Conservation (phyloP, 768 basidiomycete genomes). For the Chalciporus piperatus region DNA sequence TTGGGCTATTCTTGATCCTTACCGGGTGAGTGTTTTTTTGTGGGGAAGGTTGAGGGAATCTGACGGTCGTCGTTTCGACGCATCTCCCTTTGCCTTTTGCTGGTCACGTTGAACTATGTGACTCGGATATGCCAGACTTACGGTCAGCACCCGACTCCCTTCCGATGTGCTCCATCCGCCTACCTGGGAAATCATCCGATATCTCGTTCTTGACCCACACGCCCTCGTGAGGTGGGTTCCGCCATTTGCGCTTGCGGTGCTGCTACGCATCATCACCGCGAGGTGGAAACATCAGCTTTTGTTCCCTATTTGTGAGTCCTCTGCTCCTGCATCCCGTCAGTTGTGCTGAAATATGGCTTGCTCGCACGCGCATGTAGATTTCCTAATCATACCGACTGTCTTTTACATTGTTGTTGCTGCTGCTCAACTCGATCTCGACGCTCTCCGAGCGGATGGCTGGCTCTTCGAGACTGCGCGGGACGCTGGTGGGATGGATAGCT, state of each 20-base stretch:
- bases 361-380: conserved; percentile 46
- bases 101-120: not conserved
- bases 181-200: conserved; percentile 59
- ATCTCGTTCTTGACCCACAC: conserved; percentile 62
- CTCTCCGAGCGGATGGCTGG: conserved; percentile 72
- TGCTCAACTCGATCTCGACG: conserved; percentile 54
- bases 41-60: not conserved
- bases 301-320: conserved; percentile 76
- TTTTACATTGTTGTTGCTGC: conserved; percentile 82
- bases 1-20: conserved; percentile 87
- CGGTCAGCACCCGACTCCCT: conserved; percentile 79
- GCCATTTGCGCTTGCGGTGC: conserved; percentile 71
- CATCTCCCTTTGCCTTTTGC: not conserved
- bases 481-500: conserved; percentile 37
- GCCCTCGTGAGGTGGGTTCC: conserved; percentile 76
- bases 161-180: conserved; percentile 71
- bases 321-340: not conserved
- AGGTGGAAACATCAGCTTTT: conserved; percentile 84
- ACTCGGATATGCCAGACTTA: conserved; percentile 49
- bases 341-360: not conserved
- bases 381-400: conserved; percentile 70
- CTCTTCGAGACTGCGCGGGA: conserved; percentile 63
- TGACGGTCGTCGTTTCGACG: not conserved
- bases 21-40: conserved; percentile 60
- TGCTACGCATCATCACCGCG: conserved; percentile 78